phyloP scores from a whole-genome alignment of 1,139 yeast species.

The Yamadazyma jaroonii region DNA sequence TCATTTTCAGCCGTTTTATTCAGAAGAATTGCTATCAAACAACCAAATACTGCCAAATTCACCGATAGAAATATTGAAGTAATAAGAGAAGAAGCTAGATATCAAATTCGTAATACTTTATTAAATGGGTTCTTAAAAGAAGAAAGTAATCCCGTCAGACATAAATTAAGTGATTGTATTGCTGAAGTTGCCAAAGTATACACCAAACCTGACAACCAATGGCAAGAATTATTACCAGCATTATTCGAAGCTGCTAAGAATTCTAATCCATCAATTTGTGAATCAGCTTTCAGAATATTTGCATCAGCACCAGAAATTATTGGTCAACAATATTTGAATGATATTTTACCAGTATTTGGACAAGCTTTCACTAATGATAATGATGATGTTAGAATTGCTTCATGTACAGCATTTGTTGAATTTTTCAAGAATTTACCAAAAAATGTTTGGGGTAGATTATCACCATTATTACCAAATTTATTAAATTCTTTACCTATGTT shows the following conservation, averaged over 20 bases:
- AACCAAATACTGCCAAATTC: constrained; percentile 63
- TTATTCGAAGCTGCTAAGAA: constrained; percentile 66
- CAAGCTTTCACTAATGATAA: constrained; percentile 74
- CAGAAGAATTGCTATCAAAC: constrained; percentile 79
- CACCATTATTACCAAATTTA: constrained; percentile 77
- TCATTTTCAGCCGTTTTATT: constrained; percentile 85
- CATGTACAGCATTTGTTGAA: constrained; percentile 90
- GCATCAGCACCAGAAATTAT: constrained; percentile 81
- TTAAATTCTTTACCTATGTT: constrained; percentile 86
- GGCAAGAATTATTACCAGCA: constrained; percentile 80
- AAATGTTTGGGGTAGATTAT: constrained; percentile 69
- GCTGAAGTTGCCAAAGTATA: constrained; percentile 84
- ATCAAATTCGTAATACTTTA: constrained; percentile 62
- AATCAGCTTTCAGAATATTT: constrained; percentile 86
- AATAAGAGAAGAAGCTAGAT: constrained; percentile 55
- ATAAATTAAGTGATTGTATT: constrained; percentile 89
- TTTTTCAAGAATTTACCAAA: constrained; percentile 82
- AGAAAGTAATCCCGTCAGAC: constrained; percentile 71
- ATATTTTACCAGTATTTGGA: constrained; percentile 68
- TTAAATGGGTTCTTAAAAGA: constrained; percentile 70
- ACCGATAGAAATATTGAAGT: constrained; percentile 78
- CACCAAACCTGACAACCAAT: constrained; percentile 46
- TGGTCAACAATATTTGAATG: constrained; percentile 53
- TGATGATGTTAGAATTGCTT: constrained; percentile 86
- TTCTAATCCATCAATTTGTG: constrained; percentile 72